phyloP scores from a whole-genome alignment of 371 early-diverging fungal genomes.

The Mucor velutinosus region DNA sequence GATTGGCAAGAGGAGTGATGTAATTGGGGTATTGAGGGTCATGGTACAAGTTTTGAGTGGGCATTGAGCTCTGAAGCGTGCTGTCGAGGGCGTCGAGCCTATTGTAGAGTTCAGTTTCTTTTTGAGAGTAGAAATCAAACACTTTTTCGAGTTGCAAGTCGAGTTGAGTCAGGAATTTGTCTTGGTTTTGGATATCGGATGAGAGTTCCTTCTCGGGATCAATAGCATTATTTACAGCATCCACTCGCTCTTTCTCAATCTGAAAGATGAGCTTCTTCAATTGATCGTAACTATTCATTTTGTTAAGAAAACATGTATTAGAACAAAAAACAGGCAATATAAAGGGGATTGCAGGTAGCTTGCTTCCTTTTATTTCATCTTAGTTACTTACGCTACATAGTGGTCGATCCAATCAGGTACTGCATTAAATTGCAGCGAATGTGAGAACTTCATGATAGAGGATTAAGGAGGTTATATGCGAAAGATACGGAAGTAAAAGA shows the following conservation, averaged over 20 bases:
- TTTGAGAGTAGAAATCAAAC: constrained; percentile 75
- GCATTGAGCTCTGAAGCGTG: constrained; percentile 14
- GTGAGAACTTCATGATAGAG: constrained; percentile 84
- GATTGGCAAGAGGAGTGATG: constrained; percentile 13
- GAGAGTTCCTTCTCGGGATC: constrained; percentile 29
- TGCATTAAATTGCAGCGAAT: constrained; percentile 85
- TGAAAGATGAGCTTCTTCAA: constrained; percentile 89
- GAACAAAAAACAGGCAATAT: not conserved
- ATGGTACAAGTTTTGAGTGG: constrained; percentile 13
- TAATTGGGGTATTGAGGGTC: constrained; percentile 1
- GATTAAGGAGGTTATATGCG: not conserved
- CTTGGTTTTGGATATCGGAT: constrained; percentile 17
- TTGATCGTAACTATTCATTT: constrained; percentile 70
- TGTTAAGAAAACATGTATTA: not conserved
- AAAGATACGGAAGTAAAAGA: constrained; percentile 12
- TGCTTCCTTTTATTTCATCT: not conserved
- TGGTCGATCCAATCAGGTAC: constrained; percentile 90
- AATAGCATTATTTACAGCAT: constrained; percentile 32
- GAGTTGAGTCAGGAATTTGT: constrained; percentile 64
- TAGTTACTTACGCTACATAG: constrained; percentile 62
- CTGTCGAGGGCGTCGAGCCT: constrained; percentile 27
- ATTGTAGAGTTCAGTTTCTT: constrained; percentile 74
- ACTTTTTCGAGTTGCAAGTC: constrained; percentile 86
- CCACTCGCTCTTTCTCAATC: constrained; percentile 83
- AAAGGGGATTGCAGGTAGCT: not conserved